Base-by-base conservation (phyloP, 352 stramenopile species). In the Phytophthora nicotianae region DNA sequence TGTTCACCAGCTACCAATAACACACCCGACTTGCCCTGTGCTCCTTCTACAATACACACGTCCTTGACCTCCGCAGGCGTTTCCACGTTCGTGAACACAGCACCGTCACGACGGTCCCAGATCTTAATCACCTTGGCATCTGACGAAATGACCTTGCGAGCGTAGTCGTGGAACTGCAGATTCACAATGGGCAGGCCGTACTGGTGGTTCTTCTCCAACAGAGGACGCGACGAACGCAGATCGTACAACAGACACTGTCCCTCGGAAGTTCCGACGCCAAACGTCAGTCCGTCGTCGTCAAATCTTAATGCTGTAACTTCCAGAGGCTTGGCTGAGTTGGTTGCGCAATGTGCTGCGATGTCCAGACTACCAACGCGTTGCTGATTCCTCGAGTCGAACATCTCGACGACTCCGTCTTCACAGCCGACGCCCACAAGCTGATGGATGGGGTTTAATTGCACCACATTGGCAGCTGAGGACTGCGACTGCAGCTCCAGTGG, bases 61-160 rank as follows among this genome's bases (percentile, higher is more conserved):
- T 99, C 93, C 58, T 93, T 96, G 51, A 99, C 95, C 52, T 98
- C 93, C 3, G 90, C 88, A 27, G 94, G 90, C 1, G 97, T 97
- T 83, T 99, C 97, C 14, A 99, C 87, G 72, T 99, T 99, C 38
- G 95, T 97, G 54, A 99, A 91, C 54, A 98, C 87, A 8, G 84
- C 81, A 41, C 97, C 96, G 33, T 74, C 79, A 20, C 83, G 72
- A 51, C 86, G 88, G 68, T 98, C 92, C 97, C 98, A 99, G 65
- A 99, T 95, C 79, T 99, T 99, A 50, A 99, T 95, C 47, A 99
- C 83, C 72, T 99, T 99, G 42, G 93, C 79, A 76, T 99, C 97
- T 7, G 89, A 88, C 24, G 93, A 98, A 11, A 99, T 72, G 17
- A 99, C 82, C 50, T 96, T 97, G 19, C 81, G 85, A 68, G 62